phyloP scores from a whole-genome alignment of 1,284 basidiomycete species.

The Cutaneotrichosporon sp. region DNA sequence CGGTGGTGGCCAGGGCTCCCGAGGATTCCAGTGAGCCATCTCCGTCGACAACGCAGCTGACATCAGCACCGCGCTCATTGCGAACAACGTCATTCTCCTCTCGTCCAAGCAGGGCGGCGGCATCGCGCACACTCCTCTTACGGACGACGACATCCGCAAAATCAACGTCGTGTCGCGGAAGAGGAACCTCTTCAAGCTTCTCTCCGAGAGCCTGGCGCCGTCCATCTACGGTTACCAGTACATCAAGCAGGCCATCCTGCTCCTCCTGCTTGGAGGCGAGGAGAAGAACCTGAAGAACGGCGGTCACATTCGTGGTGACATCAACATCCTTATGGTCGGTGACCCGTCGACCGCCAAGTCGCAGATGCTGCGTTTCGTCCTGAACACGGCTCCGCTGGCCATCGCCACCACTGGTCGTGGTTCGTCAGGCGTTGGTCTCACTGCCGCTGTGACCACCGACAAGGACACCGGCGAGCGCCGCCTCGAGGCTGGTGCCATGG shows the following conservation, averaged over 20 bases:
- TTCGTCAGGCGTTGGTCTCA: conserved; percentile 96
- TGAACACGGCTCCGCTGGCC: conserved; percentile 93
- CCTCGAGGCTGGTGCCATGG: conserved; percentile 98
- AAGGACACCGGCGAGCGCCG: conserved; percentile 92
- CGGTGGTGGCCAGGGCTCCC: conserved; percentile 76
- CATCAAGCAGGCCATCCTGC: conserved; percentile 91
- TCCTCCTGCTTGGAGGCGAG: conserved; percentile 90
- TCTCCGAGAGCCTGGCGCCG: conserved; percentile 93
- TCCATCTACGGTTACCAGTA: conserved; percentile 97
- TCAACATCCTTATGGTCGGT: conserved; percentile 99
- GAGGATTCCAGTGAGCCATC: conserved; percentile 80
- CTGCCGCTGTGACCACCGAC: conserved; percentile 98
- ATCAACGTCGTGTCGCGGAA: conserved; percentile 91
- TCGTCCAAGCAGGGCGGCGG: conserved; percentile 96
- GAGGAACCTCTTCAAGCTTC: conserved; percentile 80
- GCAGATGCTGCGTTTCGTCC: conserved; percentile 93
- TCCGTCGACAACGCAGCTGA: conserved; percentile 3
- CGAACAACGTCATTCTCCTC: conserved; percentile 95
- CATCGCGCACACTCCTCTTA: conserved; percentile 88
- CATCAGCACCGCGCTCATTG: conserved; percentile 82
- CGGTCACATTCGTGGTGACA: conserved; percentile 98
- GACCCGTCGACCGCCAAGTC: conserved; percentile 98
- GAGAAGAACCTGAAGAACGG: conserved; percentile 98
- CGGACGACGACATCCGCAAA: conserved; percentile 91
- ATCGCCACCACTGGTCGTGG: conserved; percentile 98